Conservation (phyloP, 148 eudicot species). For the Salicornia ramosissima region DNA sequence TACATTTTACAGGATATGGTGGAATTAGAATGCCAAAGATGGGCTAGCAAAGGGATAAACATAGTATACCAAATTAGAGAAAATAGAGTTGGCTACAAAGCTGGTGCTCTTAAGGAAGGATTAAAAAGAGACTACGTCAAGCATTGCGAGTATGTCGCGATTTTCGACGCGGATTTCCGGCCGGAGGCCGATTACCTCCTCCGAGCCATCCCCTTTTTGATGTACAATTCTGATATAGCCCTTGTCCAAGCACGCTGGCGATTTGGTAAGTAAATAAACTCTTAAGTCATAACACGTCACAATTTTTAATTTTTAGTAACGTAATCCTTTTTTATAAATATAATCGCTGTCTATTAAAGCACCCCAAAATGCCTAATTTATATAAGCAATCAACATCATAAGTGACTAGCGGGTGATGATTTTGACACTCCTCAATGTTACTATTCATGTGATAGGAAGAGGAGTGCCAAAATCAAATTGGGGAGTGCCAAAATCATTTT, state of each 20-base stretch:
- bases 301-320: not conserved
- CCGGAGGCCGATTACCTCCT: conserved; percentile 81
- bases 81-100: conserved; percentile 76
- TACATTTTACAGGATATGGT: conserved; percentile 56
- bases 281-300: no score
- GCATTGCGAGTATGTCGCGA: conserved; percentile 73
- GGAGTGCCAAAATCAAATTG: no score
- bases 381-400: no score
- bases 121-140: conserved; percentile 65
- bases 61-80: conserved; percentile 76
- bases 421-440: no score
- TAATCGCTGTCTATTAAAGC: no score
- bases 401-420: no score
- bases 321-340: no score
- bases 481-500: no score
- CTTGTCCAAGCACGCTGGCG: conserved; percentile 91
- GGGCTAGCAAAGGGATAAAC: conserved; percentile 83
- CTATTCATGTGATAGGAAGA: no score
- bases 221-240: conserved; percentile 64
- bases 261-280: conserved; percentile 51
- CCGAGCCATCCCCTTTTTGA: conserved; percentile 64
- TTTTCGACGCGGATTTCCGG: conserved; percentile 88
- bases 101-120: conserved; percentile 90
- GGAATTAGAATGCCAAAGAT: conserved; percentile 72
- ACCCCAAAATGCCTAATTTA: no score